Conservation (phyloP, 345 rosid species). For the Populus simonii region DNA sequence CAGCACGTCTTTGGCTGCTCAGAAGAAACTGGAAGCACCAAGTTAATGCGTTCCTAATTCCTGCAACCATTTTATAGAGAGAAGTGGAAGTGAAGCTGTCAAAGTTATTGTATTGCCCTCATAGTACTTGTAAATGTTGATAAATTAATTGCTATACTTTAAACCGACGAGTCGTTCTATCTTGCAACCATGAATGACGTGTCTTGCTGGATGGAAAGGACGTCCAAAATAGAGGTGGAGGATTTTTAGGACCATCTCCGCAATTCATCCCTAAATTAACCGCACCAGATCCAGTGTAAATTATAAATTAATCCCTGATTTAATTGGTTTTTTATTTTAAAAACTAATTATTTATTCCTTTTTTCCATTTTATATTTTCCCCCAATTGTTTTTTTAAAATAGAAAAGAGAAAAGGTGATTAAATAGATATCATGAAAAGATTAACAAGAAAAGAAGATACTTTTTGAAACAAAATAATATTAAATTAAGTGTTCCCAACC, state of each 20-base stretch:
- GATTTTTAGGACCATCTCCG: neutral
- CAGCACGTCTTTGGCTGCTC: neutral
- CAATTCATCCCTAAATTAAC: neutral
- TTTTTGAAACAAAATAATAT: no score
- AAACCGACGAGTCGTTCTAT: neutral
- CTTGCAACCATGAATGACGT: neutral
- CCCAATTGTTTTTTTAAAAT: no score
- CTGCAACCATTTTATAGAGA: neutral
- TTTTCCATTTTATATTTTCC: no score
- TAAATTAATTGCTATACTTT: neutral
- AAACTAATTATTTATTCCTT: no score
- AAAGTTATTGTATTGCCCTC: constrained; percentile 1
- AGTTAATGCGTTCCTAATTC: neutral
- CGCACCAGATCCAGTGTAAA: neutral
- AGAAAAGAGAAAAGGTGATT: no score
- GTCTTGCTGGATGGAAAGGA: neutral
- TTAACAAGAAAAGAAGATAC: no score
- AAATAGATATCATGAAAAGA: no score
- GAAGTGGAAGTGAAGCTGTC: neutral
- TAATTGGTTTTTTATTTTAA: no score
- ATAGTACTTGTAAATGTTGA: neutral
- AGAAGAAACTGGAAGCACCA: neutral
- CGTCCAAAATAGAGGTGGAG: no score
- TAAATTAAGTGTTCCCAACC: no score
- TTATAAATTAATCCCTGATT: neutral